phyloP scores from a whole-genome alignment of 2,329 filamentous ascomycete genomes.

The Apiospora arundinis region DNA sequence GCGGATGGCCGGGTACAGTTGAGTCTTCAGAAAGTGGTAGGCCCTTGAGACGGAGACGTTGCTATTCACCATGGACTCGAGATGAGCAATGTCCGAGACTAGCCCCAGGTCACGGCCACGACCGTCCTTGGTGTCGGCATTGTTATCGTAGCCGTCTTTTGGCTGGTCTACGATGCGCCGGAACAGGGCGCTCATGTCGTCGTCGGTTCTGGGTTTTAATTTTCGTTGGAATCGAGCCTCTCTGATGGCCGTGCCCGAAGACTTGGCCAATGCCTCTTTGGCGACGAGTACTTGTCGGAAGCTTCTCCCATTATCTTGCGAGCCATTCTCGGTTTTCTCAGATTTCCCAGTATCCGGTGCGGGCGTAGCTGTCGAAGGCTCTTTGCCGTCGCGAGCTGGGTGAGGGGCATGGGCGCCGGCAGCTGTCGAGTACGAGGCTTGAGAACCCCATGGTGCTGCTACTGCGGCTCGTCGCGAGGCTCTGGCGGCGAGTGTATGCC shows the following conservation, averaged over 20 bases:
- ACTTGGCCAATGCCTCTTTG: not conserved
- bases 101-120: slow-evolving; percentile 28
- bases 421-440: slow-evolving; percentile 29
- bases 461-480: slow-evolving; percentile 32
- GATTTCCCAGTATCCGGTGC: not conserved
- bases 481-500: slow-evolving; percentile 35
- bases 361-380: not conserved
- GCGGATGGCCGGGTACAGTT: slow-evolving; percentile 40
- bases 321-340: not conserved
- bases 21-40: slow-evolving; percentile 34
- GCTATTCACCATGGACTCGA: slow-evolving; percentile 41
- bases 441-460: slow-evolving; percentile 24
- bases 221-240: not conserved
- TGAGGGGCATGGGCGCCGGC: slow-evolving; percentile 3
- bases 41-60: slow-evolving; percentile 32
- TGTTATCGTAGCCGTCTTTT: slow-evolving; percentile 26
- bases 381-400: not conserved
- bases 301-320: not conserved
- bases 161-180: slow-evolving; percentile 33
- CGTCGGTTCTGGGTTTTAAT: not conserved
- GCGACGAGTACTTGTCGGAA: not conserved
- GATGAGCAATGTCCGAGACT: slow-evolving; percentile 34
- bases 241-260: not conserved
- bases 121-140: not conserved
- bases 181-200: slow-evolving; percentile 36